Percentiles rank a stretch among this genome's conserved stretches.
phyloP scores from a whole-genome alignment of 306 rosid genomes.

The Prosopis cineraria region DNA sequence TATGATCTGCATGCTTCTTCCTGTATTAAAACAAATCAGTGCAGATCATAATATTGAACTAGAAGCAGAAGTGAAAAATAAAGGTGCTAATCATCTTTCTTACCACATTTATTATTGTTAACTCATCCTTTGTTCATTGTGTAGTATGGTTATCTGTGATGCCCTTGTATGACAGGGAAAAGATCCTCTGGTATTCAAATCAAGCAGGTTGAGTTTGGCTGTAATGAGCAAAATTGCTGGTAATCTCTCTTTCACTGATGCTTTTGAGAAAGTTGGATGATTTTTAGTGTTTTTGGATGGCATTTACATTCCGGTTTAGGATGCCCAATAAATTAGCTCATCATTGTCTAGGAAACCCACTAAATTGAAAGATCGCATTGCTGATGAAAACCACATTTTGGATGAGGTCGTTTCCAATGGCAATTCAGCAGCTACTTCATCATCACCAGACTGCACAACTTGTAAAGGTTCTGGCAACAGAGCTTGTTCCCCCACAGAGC shows the following conservation, averaged over 20 bases:
- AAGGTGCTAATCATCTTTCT: slow-evolving; percentile 52
- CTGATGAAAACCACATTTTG: slow-evolving; percentile 39
- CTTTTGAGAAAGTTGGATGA: slow-evolving; percentile 26
- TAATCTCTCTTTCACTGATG: slow-evolving; percentile 39
- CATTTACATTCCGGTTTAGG: not conserved
- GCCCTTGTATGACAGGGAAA: slow-evolving; percentile 54
- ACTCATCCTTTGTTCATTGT: slow-evolving; percentile 26
- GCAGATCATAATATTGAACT: slow-evolving; percentile 62
- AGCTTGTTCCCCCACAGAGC: slow-evolving; percentile 62
- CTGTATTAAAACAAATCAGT: slow-evolving; percentile 71
- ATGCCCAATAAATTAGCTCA: slow-evolving; percentile 31
- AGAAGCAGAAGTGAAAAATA: slow-evolving; percentile 68
- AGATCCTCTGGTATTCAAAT: slow-evolving; percentile 62
- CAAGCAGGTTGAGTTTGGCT: slow-evolving; percentile 63
- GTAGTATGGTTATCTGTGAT: slow-evolving; percentile 20
- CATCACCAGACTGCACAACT: slow-evolving; percentile 47
- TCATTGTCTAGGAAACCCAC: slow-evolving; percentile 41
- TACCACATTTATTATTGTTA: slow-evolving; percentile 20
- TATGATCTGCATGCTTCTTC: slow-evolving; percentile 91
- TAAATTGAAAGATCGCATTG: slow-evolving; percentile 39
- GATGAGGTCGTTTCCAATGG: slow-evolving; percentile 41
- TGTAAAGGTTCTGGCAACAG: slow-evolving; percentile 47
- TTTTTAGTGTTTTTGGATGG: slow-evolving; percentile 30
- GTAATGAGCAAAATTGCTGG: slow-evolving; percentile 60
- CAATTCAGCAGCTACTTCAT: slow-evolving; percentile 41